Conservation (phyloP, 345 rosid genomes). For the Melaleuca alternifolia region DNA sequence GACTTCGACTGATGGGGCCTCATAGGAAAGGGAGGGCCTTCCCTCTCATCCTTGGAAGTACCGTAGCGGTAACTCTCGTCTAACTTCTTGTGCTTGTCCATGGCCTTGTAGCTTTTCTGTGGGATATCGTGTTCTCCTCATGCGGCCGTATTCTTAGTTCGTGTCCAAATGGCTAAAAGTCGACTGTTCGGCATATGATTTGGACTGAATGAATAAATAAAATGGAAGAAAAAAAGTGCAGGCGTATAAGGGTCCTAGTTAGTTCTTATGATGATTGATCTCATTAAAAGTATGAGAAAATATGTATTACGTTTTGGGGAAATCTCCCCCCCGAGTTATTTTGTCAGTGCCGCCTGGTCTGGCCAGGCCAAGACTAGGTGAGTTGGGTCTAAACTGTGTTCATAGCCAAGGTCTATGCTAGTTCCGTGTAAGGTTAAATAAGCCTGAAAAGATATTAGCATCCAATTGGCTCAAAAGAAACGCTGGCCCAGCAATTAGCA, state of each 20-base stretch:
- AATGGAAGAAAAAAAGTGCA: not conserved
- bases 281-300: too few species aligned
- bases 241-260: not conserved
- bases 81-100: not conserved
- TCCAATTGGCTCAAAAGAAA: not conserved
- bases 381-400: not conserved
- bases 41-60: too few species aligned
- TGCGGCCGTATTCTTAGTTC: not conserved
- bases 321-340: too few species aligned
- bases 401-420: not conserved
- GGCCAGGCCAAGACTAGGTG: not conserved
- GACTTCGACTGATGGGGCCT: not conserved
- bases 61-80: too few species aligned
- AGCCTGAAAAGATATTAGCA: not conserved
- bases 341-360: too few species aligned
- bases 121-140: not conserved
- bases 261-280: too few species aligned
- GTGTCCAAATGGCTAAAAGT: not conserved
- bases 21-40: too few species aligned
- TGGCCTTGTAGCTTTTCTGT: not conserved
- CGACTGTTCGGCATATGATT: not conserved
- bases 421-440: not conserved
- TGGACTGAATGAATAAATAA: not conserved
- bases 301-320: too few species aligned
- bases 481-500: not conserved